phyloP scores from a whole-genome alignment of 1,284 basidiomycete genomes.

The Ganoderma lingzhi region DNA sequence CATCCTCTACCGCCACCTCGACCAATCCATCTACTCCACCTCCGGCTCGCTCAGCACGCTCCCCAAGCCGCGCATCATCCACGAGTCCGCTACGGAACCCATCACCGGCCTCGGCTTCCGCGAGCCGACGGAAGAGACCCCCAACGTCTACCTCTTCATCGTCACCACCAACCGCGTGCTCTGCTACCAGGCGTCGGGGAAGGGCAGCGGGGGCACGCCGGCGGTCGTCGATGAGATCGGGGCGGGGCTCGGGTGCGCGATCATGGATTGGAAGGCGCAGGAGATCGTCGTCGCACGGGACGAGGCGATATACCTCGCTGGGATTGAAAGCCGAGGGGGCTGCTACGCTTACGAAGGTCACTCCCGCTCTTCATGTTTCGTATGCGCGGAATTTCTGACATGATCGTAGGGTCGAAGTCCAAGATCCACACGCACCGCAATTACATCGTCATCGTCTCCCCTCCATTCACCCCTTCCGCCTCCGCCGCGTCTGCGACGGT shows the following conservation, averaged over 20 bases:
- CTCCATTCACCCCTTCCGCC: conserved; percentile 77
- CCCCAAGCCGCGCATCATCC: conserved; percentile 82
- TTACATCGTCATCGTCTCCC: conserved; percentile 91
- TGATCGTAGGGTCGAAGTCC: conserved; percentile 67
- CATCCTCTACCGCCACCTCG: conserved; percentile 88
- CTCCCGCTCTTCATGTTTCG: background rate
- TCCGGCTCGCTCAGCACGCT: conserved; percentile 71
- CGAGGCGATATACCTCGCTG: conserved; percentile 92
- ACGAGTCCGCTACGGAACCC: conserved; percentile 85
- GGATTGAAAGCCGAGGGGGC: conserved; percentile 83
- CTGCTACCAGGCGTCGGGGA: conserved; percentile 80
- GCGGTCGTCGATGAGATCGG: conserved; percentile 88
- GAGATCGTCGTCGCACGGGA: conserved; percentile 90
- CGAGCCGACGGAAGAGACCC: conserved; percentile 61
- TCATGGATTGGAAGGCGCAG: conserved; percentile 74
- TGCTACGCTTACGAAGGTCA: conserved; percentile 93
- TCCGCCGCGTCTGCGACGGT: conserved; percentile 77
- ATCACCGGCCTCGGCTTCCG: conserved; percentile 93
- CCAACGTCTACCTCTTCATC: conserved; percentile 80
- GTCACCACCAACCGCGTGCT: conserved; percentile 88
- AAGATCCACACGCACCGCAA: conserved; percentile 78
- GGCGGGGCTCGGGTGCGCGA: conserved; percentile 83
- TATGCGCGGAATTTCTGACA: background rate
- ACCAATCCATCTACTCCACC: conserved; percentile 81
- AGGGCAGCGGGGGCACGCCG: conserved; percentile 73